Conservation (phyloP, 1,284 basidiomycete genomes). For the Ustilago esculenta region DNA sequence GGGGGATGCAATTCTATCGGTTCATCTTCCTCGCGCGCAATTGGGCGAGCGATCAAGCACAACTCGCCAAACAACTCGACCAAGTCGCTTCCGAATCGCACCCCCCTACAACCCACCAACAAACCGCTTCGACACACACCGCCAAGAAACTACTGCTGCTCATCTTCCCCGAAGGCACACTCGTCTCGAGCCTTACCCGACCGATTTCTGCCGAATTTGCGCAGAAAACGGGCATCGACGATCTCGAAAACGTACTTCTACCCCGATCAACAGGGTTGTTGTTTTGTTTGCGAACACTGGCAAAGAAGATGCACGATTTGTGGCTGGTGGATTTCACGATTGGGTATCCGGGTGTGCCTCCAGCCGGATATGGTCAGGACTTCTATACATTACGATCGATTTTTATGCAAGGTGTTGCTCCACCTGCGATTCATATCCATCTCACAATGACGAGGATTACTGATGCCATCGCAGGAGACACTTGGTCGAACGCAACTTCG, state of each 20-base stretch:
- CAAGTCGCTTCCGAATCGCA: slow-evolving; percentile 29
- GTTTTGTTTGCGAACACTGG: slow-evolving; percentile 82
- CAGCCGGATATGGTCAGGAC: slow-evolving; percentile 75
- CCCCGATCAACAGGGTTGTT: slow-evolving; percentile 90
- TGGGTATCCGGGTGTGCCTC: slow-evolving; percentile 81
- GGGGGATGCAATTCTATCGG: slow-evolving; percentile 62
- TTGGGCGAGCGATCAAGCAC: slow-evolving; percentile 50
- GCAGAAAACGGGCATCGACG: slow-evolving; percentile 70
- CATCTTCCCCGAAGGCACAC: slow-evolving; percentile 63
- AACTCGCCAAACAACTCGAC: slow-evolving; percentile 45
- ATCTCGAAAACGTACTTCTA: slow-evolving; percentile 81
- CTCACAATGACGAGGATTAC: slow-evolving; percentile 41
- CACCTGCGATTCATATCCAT: slow-evolving; percentile 84
- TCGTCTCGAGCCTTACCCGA: slow-evolving; percentile 53
- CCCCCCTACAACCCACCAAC: neutral
- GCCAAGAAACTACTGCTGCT: slow-evolving; percentile 53
- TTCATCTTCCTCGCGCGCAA: slow-evolving; percentile 60
- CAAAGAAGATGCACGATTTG: slow-evolving; percentile 79
- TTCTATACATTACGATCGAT: slow-evolving; percentile 87
- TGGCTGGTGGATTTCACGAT: slow-evolving; percentile 79
- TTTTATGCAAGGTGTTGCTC: slow-evolving; percentile 82
- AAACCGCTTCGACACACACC: neutral
- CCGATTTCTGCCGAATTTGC: slow-evolving; percentile 57
- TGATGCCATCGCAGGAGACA: slow-evolving; percentile 5
- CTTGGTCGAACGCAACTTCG: slow-evolving; percentile 5